These are phyloP conservation scores for Dryadomyces quercivorus DNA, from an alignment of 2,329 filamentous ascomycete species.

Conservation along the genomic window DNA sequence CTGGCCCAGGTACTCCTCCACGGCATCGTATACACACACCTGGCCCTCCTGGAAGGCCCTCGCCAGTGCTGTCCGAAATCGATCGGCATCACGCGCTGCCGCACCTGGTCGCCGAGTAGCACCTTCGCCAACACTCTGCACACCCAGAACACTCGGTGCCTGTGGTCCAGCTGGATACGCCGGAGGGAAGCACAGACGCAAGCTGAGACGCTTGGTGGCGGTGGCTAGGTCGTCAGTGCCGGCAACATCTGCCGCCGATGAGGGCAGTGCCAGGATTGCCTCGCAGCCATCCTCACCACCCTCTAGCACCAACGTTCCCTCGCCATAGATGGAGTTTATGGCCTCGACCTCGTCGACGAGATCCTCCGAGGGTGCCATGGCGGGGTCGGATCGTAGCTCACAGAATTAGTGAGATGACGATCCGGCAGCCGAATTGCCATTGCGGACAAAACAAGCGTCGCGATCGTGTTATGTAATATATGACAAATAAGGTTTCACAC, in stretches of 20 bases:
- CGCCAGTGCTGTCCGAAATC: conserved; percentile 55
- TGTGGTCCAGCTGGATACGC: conserved; percentile 54
- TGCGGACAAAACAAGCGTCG: no score
- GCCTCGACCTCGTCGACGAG: conserved; percentile 65
- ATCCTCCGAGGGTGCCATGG: conserved; percentile 30
- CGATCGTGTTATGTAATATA: no score
- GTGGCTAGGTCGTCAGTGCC: conserved; percentile 36
- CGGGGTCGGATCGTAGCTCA: not conserved
- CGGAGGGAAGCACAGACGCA: conserved; percentile 55
- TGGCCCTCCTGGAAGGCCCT: conserved; percentile 59
- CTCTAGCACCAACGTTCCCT: conserved; percentile 40
- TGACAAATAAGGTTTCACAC: no score
- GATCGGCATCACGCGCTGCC: conserved; percentile 55
- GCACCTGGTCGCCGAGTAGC: conserved; percentile 50
- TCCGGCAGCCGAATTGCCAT: no score
- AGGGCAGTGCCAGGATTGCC: conserved; percentile 53
- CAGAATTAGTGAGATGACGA: no score
- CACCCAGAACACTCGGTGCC: conserved; percentile 63
- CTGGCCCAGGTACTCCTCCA: conserved; percentile 55
- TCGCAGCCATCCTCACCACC: conserved; percentile 21
- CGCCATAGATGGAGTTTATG: conserved; percentile 75
- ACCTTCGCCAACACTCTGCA: conserved; percentile 60
- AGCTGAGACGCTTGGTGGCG: conserved; percentile 44
- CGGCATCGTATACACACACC: conserved; percentile 83
- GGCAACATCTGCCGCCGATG: conserved; percentile 20